Evolutionary conservation across 495 filamentous ascomycete genomes (phyloP).

Genomic region (Penicillium ochrochloron): DNA sequence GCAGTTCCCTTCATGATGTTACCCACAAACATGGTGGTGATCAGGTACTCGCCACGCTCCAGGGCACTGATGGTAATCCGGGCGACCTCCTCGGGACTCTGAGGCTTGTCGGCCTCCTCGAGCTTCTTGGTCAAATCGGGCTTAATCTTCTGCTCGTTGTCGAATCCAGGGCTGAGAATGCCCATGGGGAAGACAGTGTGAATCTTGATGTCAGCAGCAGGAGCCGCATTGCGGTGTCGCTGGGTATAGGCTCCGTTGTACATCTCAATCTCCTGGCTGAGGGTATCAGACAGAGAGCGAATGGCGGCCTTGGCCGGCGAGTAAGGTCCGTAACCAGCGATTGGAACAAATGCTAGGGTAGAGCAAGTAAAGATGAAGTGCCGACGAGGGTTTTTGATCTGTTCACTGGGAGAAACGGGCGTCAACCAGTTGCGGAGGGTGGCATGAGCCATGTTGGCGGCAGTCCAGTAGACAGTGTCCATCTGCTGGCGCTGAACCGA

Average conservation of each 20-base stretch:
- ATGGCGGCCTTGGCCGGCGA: constrained; percentile 85
- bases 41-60: constrained; percentile 78
- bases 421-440: constrained; percentile 54
- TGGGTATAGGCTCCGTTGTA: constrained; percentile 69
- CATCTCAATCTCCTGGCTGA: constrained; percentile 81
- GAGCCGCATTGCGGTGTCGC: constrained; percentile 45
- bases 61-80: constrained; percentile 67
- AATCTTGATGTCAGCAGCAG: constrained; percentile 67
- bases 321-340: constrained; percentile 87
- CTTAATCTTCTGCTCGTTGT: constrained; percentile 79
- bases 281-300: constrained; percentile 77
- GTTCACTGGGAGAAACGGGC: constrained; percentile 38
- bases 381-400: constrained; percentile 51
- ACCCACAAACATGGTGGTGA: constrained; percentile 71
- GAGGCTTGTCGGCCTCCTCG: constrained; percentile 79
- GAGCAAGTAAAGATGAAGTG: constrained; percentile 91
- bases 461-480: constrained; percentile 89
- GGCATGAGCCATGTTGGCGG: constrained; percentile 82
- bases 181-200: constrained; percentile 86
- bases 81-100: constrained; percentile 80
- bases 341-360: constrained; percentile 70
- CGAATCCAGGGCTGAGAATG: constrained; percentile 75
- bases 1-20: constrained; percentile 65
- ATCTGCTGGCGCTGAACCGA: constrained; percentile 74
- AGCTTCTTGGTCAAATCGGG: constrained; percentile 79